A percentile compares a stretch with the other conserved stretches of the same genome.
These are phyloP conservation scores for Liriodendron chinense DNA, from an alignment of 164 flowering plant genomes.

Conservation along the genomic window DNA sequence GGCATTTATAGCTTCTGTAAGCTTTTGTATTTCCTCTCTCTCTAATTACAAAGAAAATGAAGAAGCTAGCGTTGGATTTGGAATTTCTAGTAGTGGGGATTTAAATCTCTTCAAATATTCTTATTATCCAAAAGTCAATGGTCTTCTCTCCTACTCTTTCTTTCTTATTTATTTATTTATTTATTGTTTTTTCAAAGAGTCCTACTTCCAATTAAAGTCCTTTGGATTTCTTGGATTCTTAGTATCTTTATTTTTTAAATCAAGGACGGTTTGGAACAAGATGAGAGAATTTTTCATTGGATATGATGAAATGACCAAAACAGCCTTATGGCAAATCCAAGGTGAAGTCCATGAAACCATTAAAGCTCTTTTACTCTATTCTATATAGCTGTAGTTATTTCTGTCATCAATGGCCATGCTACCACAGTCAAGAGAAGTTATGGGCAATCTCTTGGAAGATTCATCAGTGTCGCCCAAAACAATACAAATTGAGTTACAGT, in stretches of 20 bases:
- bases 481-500: too few species aligned
- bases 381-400: neutral
- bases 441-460: neutral
- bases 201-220: neutral
- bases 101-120: constrained; percentile 10
- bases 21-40: constrained; percentile 12
- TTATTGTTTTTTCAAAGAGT: too few species aligned
- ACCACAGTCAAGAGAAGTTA: neutral
- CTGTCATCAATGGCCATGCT: neutral
- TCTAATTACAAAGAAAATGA: neutral
- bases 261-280: neutral
- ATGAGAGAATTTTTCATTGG: neutral
- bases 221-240: neutral
- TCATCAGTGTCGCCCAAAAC: neutral
- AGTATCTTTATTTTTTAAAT: too few species aligned
- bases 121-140: constrained; percentile 8
- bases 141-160: neutral
- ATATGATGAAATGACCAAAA: neutral
- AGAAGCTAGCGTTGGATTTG: constrained; percentile 7
- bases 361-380: neutral
- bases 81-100: constrained; percentile 1
- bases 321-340: neutral
- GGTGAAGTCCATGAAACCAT: neutral
- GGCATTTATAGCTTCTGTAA: constrained; percentile 21
- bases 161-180: too few species aligned